phyloP scores from a whole-genome alignment of 148 eudicot species.

The Rhododendron kiyosumense region DNA sequence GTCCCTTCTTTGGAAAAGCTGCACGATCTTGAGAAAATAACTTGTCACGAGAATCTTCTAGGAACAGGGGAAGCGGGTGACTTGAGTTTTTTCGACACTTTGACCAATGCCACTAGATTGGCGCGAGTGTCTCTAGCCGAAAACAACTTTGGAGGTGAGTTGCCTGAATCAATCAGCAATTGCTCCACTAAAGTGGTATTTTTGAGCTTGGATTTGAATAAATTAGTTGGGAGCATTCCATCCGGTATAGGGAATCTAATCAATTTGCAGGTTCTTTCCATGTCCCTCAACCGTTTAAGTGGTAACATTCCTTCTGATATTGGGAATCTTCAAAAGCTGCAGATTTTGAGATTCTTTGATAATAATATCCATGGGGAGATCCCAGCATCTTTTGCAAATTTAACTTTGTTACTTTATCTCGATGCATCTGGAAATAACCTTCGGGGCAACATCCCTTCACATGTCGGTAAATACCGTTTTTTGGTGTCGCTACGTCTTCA shows the following conservation, averaged over 20 bases:
- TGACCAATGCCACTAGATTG: background rate
- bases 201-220: background rate
- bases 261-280: too few relatives aligned
- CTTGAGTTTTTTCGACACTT: background rate
- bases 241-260: too few relatives aligned
- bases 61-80: background rate
- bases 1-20: background rate
- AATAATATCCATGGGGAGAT: too few relatives aligned
- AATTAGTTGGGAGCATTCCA: background rate
- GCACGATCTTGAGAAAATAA: accelerated
- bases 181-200: background rate
- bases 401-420: too few relatives aligned
- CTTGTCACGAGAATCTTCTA: background rate
- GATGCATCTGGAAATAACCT: too few relatives aligned
- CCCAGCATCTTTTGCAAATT: too few relatives aligned
- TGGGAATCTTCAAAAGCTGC: too few relatives aligned
- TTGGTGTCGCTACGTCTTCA: background rate
- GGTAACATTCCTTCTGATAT: too few relatives aligned
- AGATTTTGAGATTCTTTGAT: too few relatives aligned
- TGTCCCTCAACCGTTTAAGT: too few relatives aligned
- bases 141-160: background rate
- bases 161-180: background rate
- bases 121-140: accelerated
- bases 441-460: background rate
- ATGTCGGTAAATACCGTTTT: background rate